phyloP scores from a whole-genome alignment of 768 basidiomycete species.

The Chiua virens region DNA sequence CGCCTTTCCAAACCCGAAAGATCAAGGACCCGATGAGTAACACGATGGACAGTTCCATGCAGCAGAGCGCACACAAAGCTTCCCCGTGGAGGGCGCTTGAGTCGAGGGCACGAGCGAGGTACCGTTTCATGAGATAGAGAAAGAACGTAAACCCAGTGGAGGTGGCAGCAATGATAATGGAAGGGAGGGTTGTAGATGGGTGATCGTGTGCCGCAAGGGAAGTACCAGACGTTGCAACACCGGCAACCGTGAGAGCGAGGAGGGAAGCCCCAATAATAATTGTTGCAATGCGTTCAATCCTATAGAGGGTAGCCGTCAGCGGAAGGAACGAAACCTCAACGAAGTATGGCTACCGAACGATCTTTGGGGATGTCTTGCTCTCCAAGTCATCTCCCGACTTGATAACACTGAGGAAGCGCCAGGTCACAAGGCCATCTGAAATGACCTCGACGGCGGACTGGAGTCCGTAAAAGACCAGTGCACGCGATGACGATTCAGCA shows the following conservation, averaged over 20 bases:
- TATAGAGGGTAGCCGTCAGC: slow-evolving; percentile 2
- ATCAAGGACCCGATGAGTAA: slow-evolving; percentile 43
- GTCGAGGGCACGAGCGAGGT: slow-evolving; percentile 43
- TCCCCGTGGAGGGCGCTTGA: slow-evolving; percentile 46
- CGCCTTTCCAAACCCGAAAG: slow-evolving; percentile 41
- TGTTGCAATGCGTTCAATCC: slow-evolving; percentile 40
- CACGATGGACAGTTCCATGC: slow-evolving; percentile 44
- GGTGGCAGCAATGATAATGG: slow-evolving; percentile 43
- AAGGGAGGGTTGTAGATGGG: slow-evolving; percentile 39
- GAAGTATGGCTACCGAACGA: slow-evolving; percentile 13
- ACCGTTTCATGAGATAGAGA: slow-evolving; percentile 46
- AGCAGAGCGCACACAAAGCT: slow-evolving; percentile 44
- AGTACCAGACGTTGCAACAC: slow-evolving; percentile 35
- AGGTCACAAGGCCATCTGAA: slow-evolving; percentile 44
- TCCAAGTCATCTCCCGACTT: slow-evolving; percentile 35
- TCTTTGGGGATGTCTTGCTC: background rate
- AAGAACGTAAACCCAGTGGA: slow-evolving; percentile 40
- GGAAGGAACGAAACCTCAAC: background rate
- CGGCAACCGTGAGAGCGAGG: slow-evolving; percentile 37
- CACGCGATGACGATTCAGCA: slow-evolving; percentile 41
- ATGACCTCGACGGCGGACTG: slow-evolving; percentile 49
- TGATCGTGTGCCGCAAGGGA: slow-evolving; percentile 36
- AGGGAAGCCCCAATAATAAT: slow-evolving; percentile 38
- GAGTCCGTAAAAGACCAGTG: slow-evolving; percentile 49
- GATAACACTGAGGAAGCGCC: slow-evolving; percentile 40